Evolutionary conservation across 495 filamentous ascomycete genomes (phyloP), one percentile per base, ranked within the genome.

Genomic region (Aspergillus indologenus): DNA sequence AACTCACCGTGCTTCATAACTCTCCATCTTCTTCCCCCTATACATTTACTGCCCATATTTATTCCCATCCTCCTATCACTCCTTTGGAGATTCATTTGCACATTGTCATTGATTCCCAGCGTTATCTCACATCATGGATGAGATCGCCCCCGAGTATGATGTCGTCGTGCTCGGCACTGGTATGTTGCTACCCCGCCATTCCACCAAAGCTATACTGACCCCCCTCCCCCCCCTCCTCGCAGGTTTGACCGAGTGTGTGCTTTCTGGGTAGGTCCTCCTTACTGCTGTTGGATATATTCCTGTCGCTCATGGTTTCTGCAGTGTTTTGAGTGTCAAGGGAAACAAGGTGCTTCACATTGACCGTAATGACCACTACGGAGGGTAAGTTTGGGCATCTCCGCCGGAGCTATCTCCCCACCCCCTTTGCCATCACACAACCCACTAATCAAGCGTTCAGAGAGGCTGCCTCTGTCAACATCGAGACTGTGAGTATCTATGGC

Each of bases 321-420:
- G 90, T 72, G 94, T 98, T 60, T 82, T 98, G 72, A 96, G 93
- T 77, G 95, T 98, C 57, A 96, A 98, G 81, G 94, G 94, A 61
- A 94, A 95, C 82, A 98, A 97, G 79, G 95, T 98, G 58, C 83
- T 98, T 59, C 96, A 98, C 79, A 97, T 98, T 70, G 94, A 98
- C 77, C 88, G 94, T 75, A 98, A 98, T 74, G 92, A 96, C 70
- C 92, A 98, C 79, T 98, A 98, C 74, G 94, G 94, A 83, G 95
- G 91, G 92, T 96, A 74, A 62, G 90, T 84, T 40, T 44, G 48
- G 52, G 51, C 56, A 56, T 61, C 69, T 68, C 24, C 42, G 46
- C n/a, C 34, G 23, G 26, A 56, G 59, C 56, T 62, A 62, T 59
- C 34, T 31, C 20, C 12, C 14, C 42, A 40, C 51, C 43, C 22